phyloP scores from a whole-genome alignment of 192 early-diverging fungal species.

The Rhizophagus clarus region DNA sequence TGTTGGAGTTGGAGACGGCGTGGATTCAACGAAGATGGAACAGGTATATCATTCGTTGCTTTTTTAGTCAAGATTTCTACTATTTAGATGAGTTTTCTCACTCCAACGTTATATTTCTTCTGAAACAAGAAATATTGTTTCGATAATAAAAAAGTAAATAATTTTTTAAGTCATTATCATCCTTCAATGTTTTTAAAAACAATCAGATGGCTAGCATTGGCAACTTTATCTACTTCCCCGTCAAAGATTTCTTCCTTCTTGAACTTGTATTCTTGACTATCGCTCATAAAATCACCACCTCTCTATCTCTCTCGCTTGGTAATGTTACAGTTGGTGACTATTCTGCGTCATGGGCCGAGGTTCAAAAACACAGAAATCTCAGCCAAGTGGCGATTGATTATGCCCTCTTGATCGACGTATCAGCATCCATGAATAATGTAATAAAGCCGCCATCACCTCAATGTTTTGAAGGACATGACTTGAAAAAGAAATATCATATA shows the following conservation, averaged over 20 bases:
- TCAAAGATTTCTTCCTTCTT: conserved; percentile 24
- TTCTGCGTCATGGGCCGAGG: conserved; percentile 23
- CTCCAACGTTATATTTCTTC: too few species aligned
- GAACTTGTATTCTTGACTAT: conserved; percentile 23
- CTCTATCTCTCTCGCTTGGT: background rate
- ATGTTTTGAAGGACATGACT: conserved; percentile 32
- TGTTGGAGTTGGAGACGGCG: conserved; percentile 11
- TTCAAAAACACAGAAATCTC: conserved; percentile 21
- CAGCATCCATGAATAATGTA: conserved; percentile 17
- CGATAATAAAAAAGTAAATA: too few species aligned
- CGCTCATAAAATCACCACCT: conserved; percentile 12
- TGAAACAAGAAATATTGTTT: background rate
- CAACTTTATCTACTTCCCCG: conserved; percentile 2
- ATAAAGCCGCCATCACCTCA: background rate
- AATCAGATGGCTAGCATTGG: conserved; percentile 6
- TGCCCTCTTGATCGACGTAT: conserved; percentile 17
- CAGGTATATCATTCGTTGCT: background rate
- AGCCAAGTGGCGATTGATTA: conserved; percentile 22
- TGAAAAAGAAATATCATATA: background rate
- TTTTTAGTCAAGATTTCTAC: background rate
- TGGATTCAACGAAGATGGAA: conserved; percentile 18
- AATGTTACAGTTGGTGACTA: background rate
- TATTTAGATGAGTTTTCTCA: too few species aligned
- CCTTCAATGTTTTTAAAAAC: background rate
- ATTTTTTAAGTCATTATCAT: too few species aligned